Conservation (phyloP, 768 basidiomycete species). For the Kwoniella sp. region DNA sequence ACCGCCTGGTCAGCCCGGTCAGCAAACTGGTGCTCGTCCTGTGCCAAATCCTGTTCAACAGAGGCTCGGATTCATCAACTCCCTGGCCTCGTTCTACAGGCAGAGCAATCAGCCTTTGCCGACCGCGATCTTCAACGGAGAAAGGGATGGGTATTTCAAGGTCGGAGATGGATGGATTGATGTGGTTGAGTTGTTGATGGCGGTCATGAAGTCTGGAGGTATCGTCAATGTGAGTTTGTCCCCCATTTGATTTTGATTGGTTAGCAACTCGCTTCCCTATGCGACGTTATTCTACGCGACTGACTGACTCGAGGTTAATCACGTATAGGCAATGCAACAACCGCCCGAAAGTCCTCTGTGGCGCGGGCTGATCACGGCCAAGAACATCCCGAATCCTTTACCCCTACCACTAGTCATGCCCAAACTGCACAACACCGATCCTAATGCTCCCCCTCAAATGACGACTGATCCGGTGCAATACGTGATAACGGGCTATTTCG, state of each 20-base stretch:
- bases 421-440: slow-evolving; percentile 15
- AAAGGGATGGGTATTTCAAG: slow-evolving; percentile 34
- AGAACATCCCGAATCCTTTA: slow-evolving; percentile 38
- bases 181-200: slow-evolving; percentile 42
- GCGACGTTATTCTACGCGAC: background rate
- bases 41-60: slow-evolving; percentile 18
- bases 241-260: too few species aligned
- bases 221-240: slow-evolving; percentile 28
- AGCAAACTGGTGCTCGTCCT: slow-evolving; percentile 12
- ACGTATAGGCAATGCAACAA: slow-evolving; percentile 15
- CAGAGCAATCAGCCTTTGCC: slow-evolving; percentile 23
- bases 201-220: slow-evolving; percentile 34
- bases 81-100: slow-evolving; percentile 31
- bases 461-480: slow-evolving; percentile 39
- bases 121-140: slow-evolving; percentile 38
- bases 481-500: slow-evolving; percentile 33
- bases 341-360: slow-evolving; percentile 19
- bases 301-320: background rate
- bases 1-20: slow-evolving; percentile 13
- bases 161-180: slow-evolving; percentile 41
- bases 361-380: slow-evolving; percentile 15
- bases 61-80: slow-evolving; percentile 36
- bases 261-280: too few species aligned
- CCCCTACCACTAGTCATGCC: slow-evolving; percentile 33
- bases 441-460: slow-evolving; percentile 7